phyloP scores from a whole-genome alignment of 2,329 filamentous ascomycete genomes.

The Neonectria sp. region DNA sequence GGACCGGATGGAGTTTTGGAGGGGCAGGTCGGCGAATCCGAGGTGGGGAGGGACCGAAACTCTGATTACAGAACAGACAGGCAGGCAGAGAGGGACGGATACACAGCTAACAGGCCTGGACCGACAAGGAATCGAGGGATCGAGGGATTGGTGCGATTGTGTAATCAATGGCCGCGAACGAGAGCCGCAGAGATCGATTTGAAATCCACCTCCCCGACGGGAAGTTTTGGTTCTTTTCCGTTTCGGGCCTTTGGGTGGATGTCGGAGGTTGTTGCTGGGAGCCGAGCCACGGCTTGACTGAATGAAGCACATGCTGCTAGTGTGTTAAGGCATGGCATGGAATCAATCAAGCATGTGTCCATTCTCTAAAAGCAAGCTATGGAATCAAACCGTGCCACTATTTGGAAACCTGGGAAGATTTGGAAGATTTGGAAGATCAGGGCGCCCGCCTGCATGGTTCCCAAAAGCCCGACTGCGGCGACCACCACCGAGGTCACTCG shows the following conservation, averaged over 20 bases:
- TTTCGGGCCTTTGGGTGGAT: constrained; percentile 14
- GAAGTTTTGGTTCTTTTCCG: constrained; percentile 37
- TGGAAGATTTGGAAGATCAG: not conserved
- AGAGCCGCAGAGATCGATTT: constrained; percentile 43
- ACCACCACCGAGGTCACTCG: not conserved
- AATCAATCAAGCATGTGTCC: not conserved
- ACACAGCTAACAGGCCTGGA: not conserved
- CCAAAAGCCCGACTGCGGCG: not conserved
- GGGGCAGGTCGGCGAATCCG: constrained; percentile 26
- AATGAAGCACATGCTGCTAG: not conserved
- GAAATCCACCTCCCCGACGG: constrained; percentile 43
- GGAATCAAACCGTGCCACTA: not conserved
- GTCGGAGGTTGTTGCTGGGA: constrained; percentile 6
- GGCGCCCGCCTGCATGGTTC: not conserved
- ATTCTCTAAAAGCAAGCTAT: not conserved
- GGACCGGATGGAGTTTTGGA: constrained; percentile 12
- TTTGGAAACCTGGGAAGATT: constrained; percentile 4
- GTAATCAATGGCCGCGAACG: constrained; percentile 39
- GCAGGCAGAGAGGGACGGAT: constrained; percentile 5
- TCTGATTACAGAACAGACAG: constrained; percentile 15
- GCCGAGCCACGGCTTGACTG: constrained; percentile 10
- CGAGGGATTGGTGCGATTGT: constrained; percentile 33
- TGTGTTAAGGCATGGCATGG: not conserved
- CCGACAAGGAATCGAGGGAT: constrained; percentile 20
- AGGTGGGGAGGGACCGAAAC: constrained; percentile 32